Base-by-base conservation (phyloP, 805 yeast species). In the Kluyveromyces starmeri region DNA sequence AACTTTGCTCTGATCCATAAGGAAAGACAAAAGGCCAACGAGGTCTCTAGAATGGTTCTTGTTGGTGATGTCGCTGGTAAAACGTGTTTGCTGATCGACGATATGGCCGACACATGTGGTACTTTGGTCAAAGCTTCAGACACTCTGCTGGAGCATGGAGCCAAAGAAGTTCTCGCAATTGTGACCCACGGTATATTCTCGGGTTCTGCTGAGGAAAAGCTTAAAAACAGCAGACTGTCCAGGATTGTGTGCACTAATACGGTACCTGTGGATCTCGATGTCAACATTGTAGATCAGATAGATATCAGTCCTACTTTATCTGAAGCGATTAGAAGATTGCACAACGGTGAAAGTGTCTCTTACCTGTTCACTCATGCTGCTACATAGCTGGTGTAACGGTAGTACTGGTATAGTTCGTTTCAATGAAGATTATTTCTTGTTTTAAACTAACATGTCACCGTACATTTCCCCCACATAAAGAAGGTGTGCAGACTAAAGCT, bases 21-120 rank as follows among this genome's bases (percentile, higher is more conserved):
- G 59, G 98, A 89, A 65, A 75, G 98, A 54, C 89, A 84, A 32
- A 75, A 81, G 52, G 96, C 97, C 32, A 89, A 89, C 55, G 97
- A 89, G 62, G 95, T 89, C 8, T 78, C 92, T 12, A 70, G 83
- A 48, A 89, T 89, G 98, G 95, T 89, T 17, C 68, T 89, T 21
- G 97, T 89, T 28, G 98, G 98, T 44, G 96, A 88, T 58, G 98
- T 89, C 26, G 64, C 74, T 3, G 75, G 77, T 40, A 85, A 83
- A 58, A 72, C 78, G 4, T 88, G 96, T 61, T 68, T 92, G 16
- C 65, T 89, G 42, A 83, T 89, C 21, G 98, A 89, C 59, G 98
- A 89, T 57, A 92, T 89, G 94, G 97, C 97, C 24, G 98, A 89
- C 55, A 89, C 98, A 4, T 89, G 97, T 62, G 97, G 98, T 26